Evolutionary conservation across 306 rosid genomes (phyloP), one percentile per base, ranked within the genome.

Genomic region (Hippophae gyantsensis): DNA sequence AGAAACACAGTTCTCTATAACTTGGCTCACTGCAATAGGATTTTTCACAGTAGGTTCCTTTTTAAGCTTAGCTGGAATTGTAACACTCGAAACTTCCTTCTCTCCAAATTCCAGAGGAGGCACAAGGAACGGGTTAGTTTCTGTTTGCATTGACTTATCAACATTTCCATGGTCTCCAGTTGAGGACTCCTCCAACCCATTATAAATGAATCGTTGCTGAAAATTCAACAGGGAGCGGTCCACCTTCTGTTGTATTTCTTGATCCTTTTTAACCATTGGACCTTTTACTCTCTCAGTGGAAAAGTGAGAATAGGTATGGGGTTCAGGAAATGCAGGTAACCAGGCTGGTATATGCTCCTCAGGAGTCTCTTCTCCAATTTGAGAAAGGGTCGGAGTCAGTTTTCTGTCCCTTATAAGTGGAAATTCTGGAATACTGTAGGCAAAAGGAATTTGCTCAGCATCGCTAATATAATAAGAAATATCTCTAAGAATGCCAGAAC

Each of bases 241-340:
- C 52, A 68, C 72, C 54, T 78, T 80, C 60, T 68, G 69, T 42
- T 78, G 80, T 66, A 71, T 81, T 69, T 83, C 84, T 43, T 58
- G 80, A 52, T 79, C 85, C 66, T 73, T 54, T 53, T 60, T 72
- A 10, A 56, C 64, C 53, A 62, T 69, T 48, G 74, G 70, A 52
- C 78, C 89, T 11, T 44, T 42, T 3, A 64, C 77, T 64, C 71
- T 74, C 61, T 72, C 87, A 64, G 49, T 38, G 13, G 75, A 71
- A 13, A 75, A 53, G 64, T 32, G 69, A 45, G 69, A 48, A 70
- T 67, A 73, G 41, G 80, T 59, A 54, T 79, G 76, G 9, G 82
- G 82, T 59, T 78, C 89, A 56, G 95, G 95, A 52, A 86, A 79
- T 18, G 76, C 75, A n/a, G 97, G 95, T 82, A 89, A 75, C 97